phyloP scores from a whole-genome alignment of 257 asterid genomes.

The Hygrophila difformis region DNA sequence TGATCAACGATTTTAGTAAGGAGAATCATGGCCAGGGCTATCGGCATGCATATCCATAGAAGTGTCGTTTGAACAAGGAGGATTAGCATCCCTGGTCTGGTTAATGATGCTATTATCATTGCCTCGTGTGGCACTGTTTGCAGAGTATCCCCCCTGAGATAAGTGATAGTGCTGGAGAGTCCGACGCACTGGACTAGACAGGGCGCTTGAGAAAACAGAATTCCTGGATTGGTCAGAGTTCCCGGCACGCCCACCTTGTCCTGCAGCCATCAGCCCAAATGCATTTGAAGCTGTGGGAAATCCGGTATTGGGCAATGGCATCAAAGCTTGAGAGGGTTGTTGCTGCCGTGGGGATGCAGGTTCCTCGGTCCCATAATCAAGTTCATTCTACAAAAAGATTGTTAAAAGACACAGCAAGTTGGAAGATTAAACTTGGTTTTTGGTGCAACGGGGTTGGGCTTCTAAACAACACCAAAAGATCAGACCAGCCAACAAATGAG shows the following conservation, averaged over 20 bases:
- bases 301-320: constrained; percentile 29
- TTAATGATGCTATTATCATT: constrained; percentile 21
- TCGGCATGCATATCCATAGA: constrained; percentile 64
- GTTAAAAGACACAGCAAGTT: no score
- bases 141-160: constrained; percentile 31
- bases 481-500: no score
- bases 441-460: no score
- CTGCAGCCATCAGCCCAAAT: constrained; percentile 33
- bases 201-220: constrained; percentile 50
- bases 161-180: constrained; percentile 53
- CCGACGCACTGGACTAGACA: constrained; percentile 52
- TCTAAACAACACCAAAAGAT: no score
- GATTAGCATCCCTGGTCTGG: constrained; percentile 19
- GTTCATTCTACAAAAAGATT: constrained; percentile 42
- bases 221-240: constrained; percentile 38
- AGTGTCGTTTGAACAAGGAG: constrained; percentile 40
- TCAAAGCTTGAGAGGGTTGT: constrained; percentile 25
- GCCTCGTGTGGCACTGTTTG: constrained; percentile 27
- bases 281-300: constrained; percentile 32
- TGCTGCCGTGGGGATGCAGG: constrained; percentile 43
- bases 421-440: no score
- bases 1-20: constrained; percentile 25
- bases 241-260: constrained; percentile 32
- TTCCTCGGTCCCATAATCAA: constrained; percentile 46
- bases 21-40: constrained; percentile 54